These are phyloP conservation scores for Lepidium campestre DNA, from an alignment of 441 rosid genomes.

Conservation along the genomic window DNA sequence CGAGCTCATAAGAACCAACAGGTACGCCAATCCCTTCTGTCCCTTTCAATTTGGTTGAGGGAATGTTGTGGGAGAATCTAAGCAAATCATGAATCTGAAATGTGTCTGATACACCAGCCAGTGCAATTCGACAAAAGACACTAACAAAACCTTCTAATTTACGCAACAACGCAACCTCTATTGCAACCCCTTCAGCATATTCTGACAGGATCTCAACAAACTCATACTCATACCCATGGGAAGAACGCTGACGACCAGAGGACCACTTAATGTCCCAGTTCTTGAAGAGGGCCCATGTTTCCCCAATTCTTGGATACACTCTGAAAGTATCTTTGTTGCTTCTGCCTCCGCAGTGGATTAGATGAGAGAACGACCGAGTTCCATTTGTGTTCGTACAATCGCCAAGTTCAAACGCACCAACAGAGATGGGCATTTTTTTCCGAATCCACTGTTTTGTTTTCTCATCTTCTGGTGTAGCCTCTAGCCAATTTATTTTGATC, in stretches of 20 bases:
- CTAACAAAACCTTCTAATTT: constrained; percentile 69
- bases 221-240: constrained; percentile 44
- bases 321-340: constrained; percentile 22
- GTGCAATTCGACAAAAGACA: constrained; percentile 24
- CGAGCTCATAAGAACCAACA: constrained; percentile 24
- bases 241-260: constrained; percentile 8
- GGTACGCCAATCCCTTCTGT: constrained; percentile 45
- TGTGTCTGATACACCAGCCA: background rate
- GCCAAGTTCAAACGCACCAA: constrained; percentile 57
- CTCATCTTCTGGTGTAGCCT: constrained; percentile 33
- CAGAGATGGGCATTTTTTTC: constrained; percentile 29
- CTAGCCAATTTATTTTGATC: constrained; percentile 51
- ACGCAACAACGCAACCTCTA: constrained; percentile 43
- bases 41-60: constrained; percentile 47
- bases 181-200: constrained; percentile 36
- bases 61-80: constrained; percentile 53
- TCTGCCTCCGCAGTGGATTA: constrained; percentile 31
- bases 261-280: constrained; percentile 66
- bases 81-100: constrained; percentile 34
- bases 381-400: constrained; percentile 21
- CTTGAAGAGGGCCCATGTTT: constrained; percentile 84
- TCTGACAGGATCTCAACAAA: constrained; percentile 67
- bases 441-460: constrained; percentile 29
- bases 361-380: constrained; percentile 61
- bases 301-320: constrained; percentile 57